Evolutionary conservation across 331 rosid genomes (phyloP), one percentile per base, ranked within the genome.

Genomic region (Arachis monticola): DNA sequence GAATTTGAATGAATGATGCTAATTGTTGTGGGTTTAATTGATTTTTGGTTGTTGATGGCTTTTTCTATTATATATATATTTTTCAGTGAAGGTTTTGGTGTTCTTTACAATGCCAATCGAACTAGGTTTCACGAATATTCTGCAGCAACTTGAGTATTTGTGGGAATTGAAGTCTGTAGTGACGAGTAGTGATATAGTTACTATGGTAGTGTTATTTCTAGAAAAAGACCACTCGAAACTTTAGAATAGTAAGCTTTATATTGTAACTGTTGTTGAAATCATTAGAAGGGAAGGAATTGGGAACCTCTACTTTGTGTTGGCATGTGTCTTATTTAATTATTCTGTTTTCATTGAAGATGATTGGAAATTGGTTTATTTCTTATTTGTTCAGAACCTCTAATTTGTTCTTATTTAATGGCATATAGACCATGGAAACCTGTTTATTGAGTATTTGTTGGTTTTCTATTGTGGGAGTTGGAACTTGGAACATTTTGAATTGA

Each of bases 71-170:
- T 32, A 32, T 32, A 32, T 45, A 41, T 67, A 17, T 77, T 64
- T 83, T 17, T 17, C 84, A 91, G 99, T 94, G 81, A 94, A 94
- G 85, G 90, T 94, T 69, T 50, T 94, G 87, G 99, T 90, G 83
- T 94, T 94, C 79, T 83, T 91, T 60, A 90, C 97, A 0, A 92
- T 94, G 99, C 99, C 99, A 0, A 64, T 92, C 22, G 99, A 94
- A 72, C 86, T 91, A 13, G 77, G 91, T 7, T 94, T 96, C 5
- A 86, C 80, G 2, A 92, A 92, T 65, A 78, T 87, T 62, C 50
- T 91, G n/a, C 96, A 90, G 58, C 99, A 94, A 77, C 72, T 88
- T 67, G 99, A 94, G 76, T 88, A 85, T 87, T 66, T 94, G 3
- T 91, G 99, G 97, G 87, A 78, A 31, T 76, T 92, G 77, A 94